Base-by-base conservation (phyloP, 805 yeast genomes). In the Starmerella riodocensis region DNA sequence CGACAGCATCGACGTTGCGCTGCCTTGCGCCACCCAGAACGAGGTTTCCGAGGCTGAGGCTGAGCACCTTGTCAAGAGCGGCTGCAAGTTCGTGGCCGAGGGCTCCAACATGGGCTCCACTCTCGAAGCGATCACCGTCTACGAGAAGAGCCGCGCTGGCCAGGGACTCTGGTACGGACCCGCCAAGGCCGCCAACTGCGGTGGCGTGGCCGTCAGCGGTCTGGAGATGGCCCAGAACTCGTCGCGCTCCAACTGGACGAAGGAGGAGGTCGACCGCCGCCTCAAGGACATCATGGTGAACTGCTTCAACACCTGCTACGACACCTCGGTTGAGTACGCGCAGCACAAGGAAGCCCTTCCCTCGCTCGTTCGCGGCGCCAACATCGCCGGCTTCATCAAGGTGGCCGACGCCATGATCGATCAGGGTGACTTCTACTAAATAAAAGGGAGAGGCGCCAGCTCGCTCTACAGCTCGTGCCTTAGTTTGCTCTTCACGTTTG, bases 51-150 rank as follows among this genome's bases (percentile, higher is more conserved):
- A 91, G 59, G 93, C 78, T 51, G 98, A 88, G 72, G 98, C 98
- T 51, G 76, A 80, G 72, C 83, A 88, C 58, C 76, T 88, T 60
- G 77, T 88, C 53, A 86, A 81, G 55, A 80, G 91, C 50, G 97
- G 96, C 59, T 75, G 78, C 65, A 79, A 79, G 67, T 86, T 64
- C 71, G 77, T 88, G 60, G 97, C 98, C 55, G 98, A 88, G 74
- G 98, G 98, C 62, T 88, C 97, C 60, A 88, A 88, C 72, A 88
- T 88, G 98, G 97, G 98, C 61, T 88, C 94, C 53, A 86, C 96
- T 55, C 79, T 81, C 67, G 97, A 88, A 64, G 98, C 98, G 53
- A 84, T 88, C 53, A 84, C 78, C 53, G 85, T 82, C 47, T 88
- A 86, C 56, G 98, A 88, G 74, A 52, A 68, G 42, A 64, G 63